Evolutionary conservation across 805 yeast genomes (phyloP).

Genomic region (Metschnikowia peoriensis): DNA sequence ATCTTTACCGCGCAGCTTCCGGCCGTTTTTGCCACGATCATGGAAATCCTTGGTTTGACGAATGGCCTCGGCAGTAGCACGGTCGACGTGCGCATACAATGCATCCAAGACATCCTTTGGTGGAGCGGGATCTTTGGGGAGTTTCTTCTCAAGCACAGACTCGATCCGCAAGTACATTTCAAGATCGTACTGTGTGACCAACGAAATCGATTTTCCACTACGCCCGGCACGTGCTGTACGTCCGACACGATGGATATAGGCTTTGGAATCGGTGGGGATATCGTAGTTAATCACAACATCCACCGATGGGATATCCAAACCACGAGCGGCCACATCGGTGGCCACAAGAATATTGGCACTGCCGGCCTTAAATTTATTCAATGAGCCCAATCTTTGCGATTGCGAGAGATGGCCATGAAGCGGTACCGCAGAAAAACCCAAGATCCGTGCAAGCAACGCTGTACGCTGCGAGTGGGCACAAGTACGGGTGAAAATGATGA

Average conservation of each 20-base stretch:
- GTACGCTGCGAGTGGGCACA: conserved; percentile 94
- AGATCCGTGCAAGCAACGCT: conserved; percentile 70
- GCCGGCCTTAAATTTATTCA: conserved; percentile 76
- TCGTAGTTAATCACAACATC: conserved; percentile 77
- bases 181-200: conserved; percentile 92
- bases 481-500: conserved; percentile 88
- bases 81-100: conserved; percentile 82
- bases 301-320: conserved; percentile 79
- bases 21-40: conserved; percentile 29
- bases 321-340: conserved; percentile 88
- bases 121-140: conserved; percentile 76
- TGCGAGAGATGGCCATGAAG: conserved; percentile 90
- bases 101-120: conserved; percentile 74
- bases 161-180: conserved; percentile 88
- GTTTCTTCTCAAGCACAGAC: conserved; percentile 75
- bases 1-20: conserved; percentile 38
- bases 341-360: conserved; percentile 69
- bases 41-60: conserved; percentile 71
- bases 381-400: conserved; percentile 77
- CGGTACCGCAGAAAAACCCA: conserved; percentile 89
- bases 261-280: conserved; percentile 81
- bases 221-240: conserved; percentile 95
- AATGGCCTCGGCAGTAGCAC: conserved; percentile 88
- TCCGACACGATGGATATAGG: conserved; percentile 86
- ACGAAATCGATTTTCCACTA: conserved; percentile 80